Evolutionary conservation across 352 stramenopile species (phyloP), one percentile per base, ranked within the genome.

Genomic region (Phytophthora tentaculata): DNA sequence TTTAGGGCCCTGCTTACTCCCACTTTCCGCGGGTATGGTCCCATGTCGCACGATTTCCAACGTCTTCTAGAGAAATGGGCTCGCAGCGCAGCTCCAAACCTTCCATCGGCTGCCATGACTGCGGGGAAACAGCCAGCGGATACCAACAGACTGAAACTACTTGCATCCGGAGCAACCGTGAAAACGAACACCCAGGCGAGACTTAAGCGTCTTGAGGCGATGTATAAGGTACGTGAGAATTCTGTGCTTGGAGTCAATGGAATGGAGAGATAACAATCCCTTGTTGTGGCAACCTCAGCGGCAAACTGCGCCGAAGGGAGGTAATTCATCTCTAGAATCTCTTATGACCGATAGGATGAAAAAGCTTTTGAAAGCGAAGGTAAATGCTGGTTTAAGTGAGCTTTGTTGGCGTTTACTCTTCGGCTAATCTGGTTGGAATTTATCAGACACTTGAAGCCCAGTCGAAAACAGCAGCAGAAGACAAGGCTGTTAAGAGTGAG

Each of bases 61-160:
- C 80, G 84, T 16, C 63, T 89, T 14, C 64, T 94, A 7, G 83
- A 91, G 26, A 91, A 92, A 59, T 94, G 86, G 86, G 78, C 83
- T 16, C 76, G 64, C 20, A 73, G 64, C 16, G 60, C 69, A 23
- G 60, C 72, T 24, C 67, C 67, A 23, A 84, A 80, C 35, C 62
- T 65, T 48, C 54, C 61, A 2, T 73, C 63, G 55, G 47, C 61
- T 10, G 49, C 61, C 20, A 67, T 53, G 56, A 32, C 37, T 10
- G 63, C 48, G 6, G 23, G 50, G 22, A 74, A 64, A 29, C 64
- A 61, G 29, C 4, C 50, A 51, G 39, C 32, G 4, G 61, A 77
- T 55, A 43, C 54, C 5, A 58, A 59, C 10, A 73, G 77, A 23
- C 51, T 75, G 13, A 91, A 88, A 56, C 16, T 89, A 2, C 79